These are phyloP conservation scores for Crithidia fasciculata DNA, from an alignment of 208 protist species.

Conservation along the genomic window DNA sequence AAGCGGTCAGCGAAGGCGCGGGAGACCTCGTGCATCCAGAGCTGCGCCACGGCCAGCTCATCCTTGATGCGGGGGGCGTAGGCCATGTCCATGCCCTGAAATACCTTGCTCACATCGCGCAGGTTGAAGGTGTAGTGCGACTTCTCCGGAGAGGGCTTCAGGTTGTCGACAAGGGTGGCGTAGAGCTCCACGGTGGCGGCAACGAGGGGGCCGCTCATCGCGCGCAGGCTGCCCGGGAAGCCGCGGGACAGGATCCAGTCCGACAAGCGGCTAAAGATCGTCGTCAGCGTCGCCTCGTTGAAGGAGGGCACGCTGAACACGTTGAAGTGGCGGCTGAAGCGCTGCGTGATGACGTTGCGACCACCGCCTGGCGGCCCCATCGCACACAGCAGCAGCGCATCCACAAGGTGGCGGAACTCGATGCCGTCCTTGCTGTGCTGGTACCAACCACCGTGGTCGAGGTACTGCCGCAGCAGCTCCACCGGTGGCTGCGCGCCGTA, in stretches of 20 bases:
- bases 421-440: slow-evolving; percentile 93
- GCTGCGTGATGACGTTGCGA: slow-evolving; percentile 93
- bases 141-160: slow-evolving; percentile 97
- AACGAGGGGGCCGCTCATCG: slow-evolving; percentile 73
- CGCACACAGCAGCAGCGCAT: slow-evolving; percentile 92
- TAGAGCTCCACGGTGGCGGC: slow-evolving; percentile 93
- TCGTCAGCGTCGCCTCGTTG: slow-evolving; percentile 87
- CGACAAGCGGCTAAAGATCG: slow-evolving; percentile 93
- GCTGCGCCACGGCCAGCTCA: slow-evolving; percentile 61
- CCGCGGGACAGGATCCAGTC: slow-evolving; percentile 92
- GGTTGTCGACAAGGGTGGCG: slow-evolving; percentile 87
- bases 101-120: slow-evolving; percentile 95
- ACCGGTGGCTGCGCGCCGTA: slow-evolving; percentile 97
- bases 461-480: slow-evolving; percentile 96
- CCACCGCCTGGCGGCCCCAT: slow-evolving; percentile 96
- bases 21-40: slow-evolving; percentile 96
- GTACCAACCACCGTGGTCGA: slow-evolving; percentile 97
- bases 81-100: slow-evolving; percentile 93
- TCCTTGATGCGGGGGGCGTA: slow-evolving; percentile 77
- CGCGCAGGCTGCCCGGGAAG: slow-evolving; percentile 63
- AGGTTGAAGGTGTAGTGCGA: slow-evolving; percentile 99
- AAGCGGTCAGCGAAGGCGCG: slow-evolving; percentile 97
- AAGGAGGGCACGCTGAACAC: slow-evolving; percentile 91
- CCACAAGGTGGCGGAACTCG: slow-evolving; percentile 88
- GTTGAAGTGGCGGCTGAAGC: slow-evolving; percentile 97